Evolutionary conservation across 192 early-diverging fungal genomes (phyloP).

Genomic region (Backusella australiensis): DNA sequence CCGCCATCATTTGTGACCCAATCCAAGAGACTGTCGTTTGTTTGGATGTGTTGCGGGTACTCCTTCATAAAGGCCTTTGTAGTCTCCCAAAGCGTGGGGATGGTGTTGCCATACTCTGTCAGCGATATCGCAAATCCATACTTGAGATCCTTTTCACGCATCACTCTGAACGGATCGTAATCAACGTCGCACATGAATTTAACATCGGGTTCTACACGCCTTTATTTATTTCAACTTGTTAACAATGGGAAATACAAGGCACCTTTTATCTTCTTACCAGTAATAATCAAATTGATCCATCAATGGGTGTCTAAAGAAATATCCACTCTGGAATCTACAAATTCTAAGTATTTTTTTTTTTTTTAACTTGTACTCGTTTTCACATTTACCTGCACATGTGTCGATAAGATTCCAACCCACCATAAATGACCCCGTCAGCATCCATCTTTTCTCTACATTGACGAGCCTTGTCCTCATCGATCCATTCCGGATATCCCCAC

Average conservation of each 20-base stretch:
- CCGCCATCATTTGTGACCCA: conserved; percentile 47
- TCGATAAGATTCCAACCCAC: conserved; percentile 61
- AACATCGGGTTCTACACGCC: conserved; percentile 71
- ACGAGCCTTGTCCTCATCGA: conserved; percentile 58
- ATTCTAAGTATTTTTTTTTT: conserved; percentile 53
- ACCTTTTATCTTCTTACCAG: conserved; percentile 67
- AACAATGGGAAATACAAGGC: not conserved
- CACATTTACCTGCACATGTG: conserved; percentile 66
- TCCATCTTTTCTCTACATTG: conserved; percentile 53
- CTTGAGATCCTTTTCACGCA: conserved; percentile 63
- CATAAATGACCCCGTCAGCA: conserved; percentile 53
- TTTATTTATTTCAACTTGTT: not conserved
- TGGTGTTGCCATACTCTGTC: conserved; percentile 54
- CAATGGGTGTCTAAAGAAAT: conserved; percentile 69
- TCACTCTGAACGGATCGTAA: conserved; percentile 71
- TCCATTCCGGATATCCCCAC: conserved; percentile 78
- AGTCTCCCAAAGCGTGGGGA: conserved; percentile 63
- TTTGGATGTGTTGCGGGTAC: conserved; percentile 37
- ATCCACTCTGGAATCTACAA: conserved; percentile 63
- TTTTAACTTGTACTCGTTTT: not conserved
- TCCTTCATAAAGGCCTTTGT: conserved; percentile 49
- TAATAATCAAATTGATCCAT: conserved; percentile 71
- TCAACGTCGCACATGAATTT: conserved; percentile 70
- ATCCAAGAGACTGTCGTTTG: conserved; percentile 25
- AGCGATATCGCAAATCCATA: conserved; percentile 70